A percentile compares a stretch with the other conserved stretches of the same genome.
Evolutionary conservation across 1,284 basidiomycete species (phyloP).

Genomic region (Ustilago shanxiensis): DNA sequence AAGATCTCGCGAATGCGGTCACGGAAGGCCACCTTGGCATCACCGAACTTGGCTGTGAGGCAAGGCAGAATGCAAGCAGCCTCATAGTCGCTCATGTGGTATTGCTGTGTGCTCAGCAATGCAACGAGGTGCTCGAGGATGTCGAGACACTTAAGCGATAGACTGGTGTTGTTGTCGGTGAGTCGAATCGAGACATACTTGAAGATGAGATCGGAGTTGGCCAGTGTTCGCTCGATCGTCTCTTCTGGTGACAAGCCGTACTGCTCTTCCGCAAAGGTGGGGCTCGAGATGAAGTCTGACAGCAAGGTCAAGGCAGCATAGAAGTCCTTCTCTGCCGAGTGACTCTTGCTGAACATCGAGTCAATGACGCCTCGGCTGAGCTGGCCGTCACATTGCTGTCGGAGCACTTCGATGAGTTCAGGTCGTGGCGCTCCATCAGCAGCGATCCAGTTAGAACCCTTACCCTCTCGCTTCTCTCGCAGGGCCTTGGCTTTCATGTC

Average conservation of each 20-base stretch:
- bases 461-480: slow-evolving; percentile 81
- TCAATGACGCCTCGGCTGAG: slow-evolving; percentile 81
- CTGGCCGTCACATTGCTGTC: slow-evolving; percentile 90
- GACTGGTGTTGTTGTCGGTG: slow-evolving; percentile 92
- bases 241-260: slow-evolving; percentile 75
- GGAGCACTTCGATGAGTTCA: slow-evolving; percentile 87
- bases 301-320: slow-evolving; percentile 81
- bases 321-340: slow-evolving; percentile 93
- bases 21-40: slow-evolving; percentile 72
- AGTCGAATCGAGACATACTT: slow-evolving; percentile 94
- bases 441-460: slow-evolving; percentile 72
- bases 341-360: slow-evolving; percentile 87
- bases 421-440: slow-evolving; percentile 86
- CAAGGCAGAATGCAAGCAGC: slow-evolving; percentile 90
- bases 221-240: slow-evolving; percentile 80
- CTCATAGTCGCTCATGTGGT: slow-evolving; percentile 88
- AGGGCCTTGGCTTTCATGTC: slow-evolving; percentile 81
- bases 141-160: slow-evolving; percentile 89
- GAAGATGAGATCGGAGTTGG: slow-evolving; percentile 90
- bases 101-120: slow-evolving; percentile 79
- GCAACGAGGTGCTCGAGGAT: slow-evolving; percentile 83
- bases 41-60: slow-evolving; percentile 82
- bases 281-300: slow-evolving; percentile 79
- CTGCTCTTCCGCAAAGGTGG: slow-evolving; percentile 76
- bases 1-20: slow-evolving; percentile 73